Evolutionary conservation across 1,139 yeast genomes (phyloP).

Genomic region (Wickerhamomyces sp.): DNA sequence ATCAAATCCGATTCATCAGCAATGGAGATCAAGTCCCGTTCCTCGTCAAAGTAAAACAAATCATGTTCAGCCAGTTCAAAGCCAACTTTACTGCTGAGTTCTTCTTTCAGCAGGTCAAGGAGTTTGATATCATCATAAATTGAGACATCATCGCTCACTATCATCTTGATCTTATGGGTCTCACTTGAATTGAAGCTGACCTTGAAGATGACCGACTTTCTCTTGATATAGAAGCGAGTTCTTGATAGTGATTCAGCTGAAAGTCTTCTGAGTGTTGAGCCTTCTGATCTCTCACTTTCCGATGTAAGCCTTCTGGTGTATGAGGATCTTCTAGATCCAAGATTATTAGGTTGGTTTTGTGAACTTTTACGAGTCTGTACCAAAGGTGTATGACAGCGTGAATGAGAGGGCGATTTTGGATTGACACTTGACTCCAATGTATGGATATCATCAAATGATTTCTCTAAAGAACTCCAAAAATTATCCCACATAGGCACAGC

Average conservation of each 20-base stretch:
- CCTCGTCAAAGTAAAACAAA: conserved; percentile 31
- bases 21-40: conserved; percentile 27
- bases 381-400: conserved; percentile 16
- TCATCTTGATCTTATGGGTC: conserved; percentile 20
- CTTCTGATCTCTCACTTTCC: conserved; percentile 5
- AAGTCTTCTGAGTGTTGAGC: conserved; percentile 9
- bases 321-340: conserved; percentile 19
- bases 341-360: conserved; percentile 11
- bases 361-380: conserved; percentile 17
- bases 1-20: conserved; percentile 29
- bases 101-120: conserved; percentile 22
- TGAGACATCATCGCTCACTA: conserved; percentile 15
- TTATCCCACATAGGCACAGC: conserved; percentile 33
- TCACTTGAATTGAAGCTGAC: conserved; percentile 11
- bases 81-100: conserved; percentile 24
- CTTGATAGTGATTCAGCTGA: conserved; percentile 20
- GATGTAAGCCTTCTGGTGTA: conserved; percentile 12
- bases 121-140: conserved; percentile 18
- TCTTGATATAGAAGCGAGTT: conserved; percentile 16
- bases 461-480: conserved; percentile 35
- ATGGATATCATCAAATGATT: conserved; percentile 23
- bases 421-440: conserved; percentile 18
- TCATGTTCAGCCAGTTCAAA: conserved; percentile 19
- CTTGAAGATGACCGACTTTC: conserved; percentile 18
- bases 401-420: conserved; percentile 9